These are phyloP conservation scores for Candida montana DNA, from an alignment of 805 yeast species.

Conservation along the genomic window DNA sequence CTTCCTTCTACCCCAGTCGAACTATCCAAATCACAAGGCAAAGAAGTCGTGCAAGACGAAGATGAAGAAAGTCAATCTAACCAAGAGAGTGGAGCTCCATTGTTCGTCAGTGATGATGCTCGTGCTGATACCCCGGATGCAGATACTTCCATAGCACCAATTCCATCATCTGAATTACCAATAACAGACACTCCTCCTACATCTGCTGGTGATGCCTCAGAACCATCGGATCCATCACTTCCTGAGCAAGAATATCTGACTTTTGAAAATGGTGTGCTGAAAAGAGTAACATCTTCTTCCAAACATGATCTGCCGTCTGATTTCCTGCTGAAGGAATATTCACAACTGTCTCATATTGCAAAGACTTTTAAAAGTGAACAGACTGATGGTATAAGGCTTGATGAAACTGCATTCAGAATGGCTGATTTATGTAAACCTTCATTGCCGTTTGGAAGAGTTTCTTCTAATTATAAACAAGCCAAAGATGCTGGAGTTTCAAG, in stretches of 20 bases:
- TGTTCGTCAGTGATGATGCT: no score
- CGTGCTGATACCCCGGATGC: no score
- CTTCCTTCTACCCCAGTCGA: neutral
- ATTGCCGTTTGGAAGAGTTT: constrained; percentile 60
- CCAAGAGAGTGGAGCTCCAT: neutral
- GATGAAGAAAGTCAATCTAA: constrained; percentile 3
- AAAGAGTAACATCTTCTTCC: constrained; percentile 7
- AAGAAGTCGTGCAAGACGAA: constrained; percentile 1
- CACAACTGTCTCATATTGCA: constrained; percentile 34
- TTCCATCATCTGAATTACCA: neutral
- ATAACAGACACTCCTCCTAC: neutral
- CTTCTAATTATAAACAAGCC: constrained; percentile 53
- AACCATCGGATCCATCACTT: no score
- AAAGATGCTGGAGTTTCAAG: constrained; percentile 42
- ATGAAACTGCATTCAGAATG: constrained; percentile 53
- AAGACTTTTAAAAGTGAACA: constrained; percentile 30
- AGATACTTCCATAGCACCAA: no score
- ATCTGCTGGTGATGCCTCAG: neutral
- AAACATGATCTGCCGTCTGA: constrained; percentile 13
- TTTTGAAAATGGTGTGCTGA: neutral
- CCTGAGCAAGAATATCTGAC: constrained; percentile 2
- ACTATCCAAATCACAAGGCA: constrained; percentile 2
- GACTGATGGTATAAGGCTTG: constrained; percentile 39
- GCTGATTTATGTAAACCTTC: constrained; percentile 65
- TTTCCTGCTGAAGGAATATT: constrained; percentile 9